A percentile compares a stretch with the other conserved stretches of the same genome.
These are phyloP conservation scores for Diaporthe humulicola DNA, from an alignment of 2,329 filamentous ascomycete species.

Conservation along the genomic window DNA sequence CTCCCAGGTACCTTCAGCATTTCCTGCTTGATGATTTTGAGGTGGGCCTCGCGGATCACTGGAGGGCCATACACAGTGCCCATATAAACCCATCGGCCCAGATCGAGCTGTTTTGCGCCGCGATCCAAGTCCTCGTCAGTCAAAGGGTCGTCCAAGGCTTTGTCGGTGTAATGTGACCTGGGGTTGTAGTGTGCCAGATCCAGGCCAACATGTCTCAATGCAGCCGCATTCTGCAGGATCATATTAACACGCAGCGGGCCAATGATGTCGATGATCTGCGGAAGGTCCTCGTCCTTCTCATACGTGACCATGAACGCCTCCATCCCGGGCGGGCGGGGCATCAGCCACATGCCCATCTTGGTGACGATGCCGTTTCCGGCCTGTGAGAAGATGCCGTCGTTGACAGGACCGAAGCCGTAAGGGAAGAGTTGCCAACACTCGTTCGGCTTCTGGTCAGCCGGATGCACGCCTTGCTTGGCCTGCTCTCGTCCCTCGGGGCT, in stretches of 20 bases:
- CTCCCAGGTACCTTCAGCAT: conserved; percentile 51
- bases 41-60: conserved; percentile 45
- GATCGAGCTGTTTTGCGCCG: conserved; percentile 53
- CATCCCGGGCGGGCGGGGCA: conserved; percentile 51
- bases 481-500: conserved; percentile 49
- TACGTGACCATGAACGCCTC: conserved; percentile 57
- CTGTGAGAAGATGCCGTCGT: conserved; percentile 64
- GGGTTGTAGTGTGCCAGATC: conserved; percentile 55
- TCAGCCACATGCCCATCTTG: conserved; percentile 64
- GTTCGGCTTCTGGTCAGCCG: conserved; percentile 47
- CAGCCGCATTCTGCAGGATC: conserved; percentile 61
- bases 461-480: conserved; percentile 50
- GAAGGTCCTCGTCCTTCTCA: conserved; percentile 52
- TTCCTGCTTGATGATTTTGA: conserved; percentile 49
- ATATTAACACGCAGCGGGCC: conserved; percentile 47
- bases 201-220: conserved; percentile 57
- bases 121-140: conserved; percentile 54
- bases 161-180: conserved; percentile 43
- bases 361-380: conserved; percentile 65
- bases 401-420: conserved; percentile 55
- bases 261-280: conserved; percentile 53
- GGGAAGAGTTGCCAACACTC: conserved; percentile 52
- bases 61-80: conserved; percentile 53
- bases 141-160: conserved; percentile 47
- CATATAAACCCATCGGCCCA: conserved; percentile 62